These are phyloP conservation scores for Ormosia emarginata DNA, from an alignment of 306 rosid species.

Conservation along the genomic window DNA sequence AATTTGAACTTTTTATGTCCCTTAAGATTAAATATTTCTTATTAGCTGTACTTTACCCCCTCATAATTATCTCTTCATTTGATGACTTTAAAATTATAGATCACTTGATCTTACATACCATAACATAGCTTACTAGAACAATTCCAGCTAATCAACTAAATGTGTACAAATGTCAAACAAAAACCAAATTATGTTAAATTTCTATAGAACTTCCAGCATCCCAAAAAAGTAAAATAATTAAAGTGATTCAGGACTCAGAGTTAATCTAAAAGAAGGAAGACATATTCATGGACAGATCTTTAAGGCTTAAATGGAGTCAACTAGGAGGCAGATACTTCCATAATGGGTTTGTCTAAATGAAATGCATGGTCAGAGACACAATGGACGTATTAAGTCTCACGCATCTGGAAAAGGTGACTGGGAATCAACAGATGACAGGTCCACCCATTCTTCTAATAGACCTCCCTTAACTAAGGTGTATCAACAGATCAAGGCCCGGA, in stretches of 20 bases:
- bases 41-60: too few relatives aligned
- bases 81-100: too few relatives aligned
- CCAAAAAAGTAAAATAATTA: background rate
- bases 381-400: background rate
- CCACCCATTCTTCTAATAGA: background rate
- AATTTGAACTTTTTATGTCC: too few relatives aligned
- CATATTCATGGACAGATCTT: background rate
- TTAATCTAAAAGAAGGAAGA: background rate
- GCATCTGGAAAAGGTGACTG: slow-evolving; percentile 1
- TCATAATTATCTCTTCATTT: too few relatives aligned
- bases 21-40: too few relatives aligned
- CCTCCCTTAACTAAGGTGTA: too few relatives aligned
- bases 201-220: background rate
- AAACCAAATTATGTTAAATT: background rate
- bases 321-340: background rate
- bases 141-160: background rate
- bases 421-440: background rate
- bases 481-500: too few relatives aligned
- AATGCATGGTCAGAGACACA: background rate
- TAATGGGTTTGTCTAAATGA: background rate
- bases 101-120: too few relatives aligned
- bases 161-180: background rate
- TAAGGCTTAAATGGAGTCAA: background rate
- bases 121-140: background rate
- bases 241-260: background rate